phyloP scores from a whole-genome alignment of 177 flowering plant species.

The Vitis hybrid region DNA sequence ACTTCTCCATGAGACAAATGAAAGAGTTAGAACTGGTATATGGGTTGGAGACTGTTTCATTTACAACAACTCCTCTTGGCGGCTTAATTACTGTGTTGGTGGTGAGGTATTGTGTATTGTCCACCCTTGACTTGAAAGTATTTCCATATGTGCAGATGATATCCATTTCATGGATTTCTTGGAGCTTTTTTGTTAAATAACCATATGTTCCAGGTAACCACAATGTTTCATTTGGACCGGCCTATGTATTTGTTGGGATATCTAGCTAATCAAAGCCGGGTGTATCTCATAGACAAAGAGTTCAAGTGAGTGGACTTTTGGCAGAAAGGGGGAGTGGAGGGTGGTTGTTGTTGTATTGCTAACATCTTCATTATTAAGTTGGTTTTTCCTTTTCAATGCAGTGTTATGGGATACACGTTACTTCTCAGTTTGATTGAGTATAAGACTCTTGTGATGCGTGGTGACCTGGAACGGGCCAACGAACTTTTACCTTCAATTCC shows the following conservation, averaged over 20 bases:
- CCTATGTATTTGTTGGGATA: constrained; percentile 97
- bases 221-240: constrained; percentile 96
- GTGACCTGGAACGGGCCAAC: constrained; percentile 79
- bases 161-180: background rate
- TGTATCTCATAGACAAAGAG: constrained; percentile 93
- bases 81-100: constrained; percentile 97
- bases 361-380: background rate
- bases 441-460: constrained; percentile 98
- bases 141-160: background rate
- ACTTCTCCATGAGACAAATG: constrained; percentile 90
- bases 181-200: constrained; percentile 6
- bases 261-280: constrained; percentile 93
- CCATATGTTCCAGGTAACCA: constrained; percentile 68
- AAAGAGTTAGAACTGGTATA: constrained; percentile 88
- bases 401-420: constrained; percentile 88
- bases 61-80: constrained; percentile 90
- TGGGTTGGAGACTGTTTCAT: constrained; percentile 99
- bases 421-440: constrained; percentile 94
- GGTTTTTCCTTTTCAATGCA: constrained; percentile 28
- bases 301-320: constrained; percentile 72
- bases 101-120: constrained; percentile 71
- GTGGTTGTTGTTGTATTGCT: background rate
- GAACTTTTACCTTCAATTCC: constrained; percentile 85
- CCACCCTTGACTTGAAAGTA: background rate
- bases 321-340: background rate